Evolutionary conservation across 2,329 filamentous ascomycete genomes (phyloP).

Genomic region (Dendrostoma leiphaemia): DNA sequence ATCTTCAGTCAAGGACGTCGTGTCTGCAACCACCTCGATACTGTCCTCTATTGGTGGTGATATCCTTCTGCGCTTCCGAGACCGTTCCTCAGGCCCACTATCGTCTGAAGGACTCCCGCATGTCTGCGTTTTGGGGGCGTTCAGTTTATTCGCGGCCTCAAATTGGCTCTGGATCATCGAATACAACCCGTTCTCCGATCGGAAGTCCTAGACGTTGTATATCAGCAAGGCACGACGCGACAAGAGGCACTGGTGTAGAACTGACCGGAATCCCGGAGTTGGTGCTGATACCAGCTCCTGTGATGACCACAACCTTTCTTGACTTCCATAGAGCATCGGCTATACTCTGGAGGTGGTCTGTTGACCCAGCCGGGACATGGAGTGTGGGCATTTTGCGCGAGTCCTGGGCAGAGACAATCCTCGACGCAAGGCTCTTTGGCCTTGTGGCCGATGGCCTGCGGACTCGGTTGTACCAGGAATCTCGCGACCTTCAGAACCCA

Average conservation of each 20-base stretch:
- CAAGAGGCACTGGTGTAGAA: background rate
- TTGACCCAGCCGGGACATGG: slow-evolving; percentile 51
- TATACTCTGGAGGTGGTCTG: slow-evolving; percentile 59
- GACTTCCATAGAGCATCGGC: slow-evolving; percentile 64
- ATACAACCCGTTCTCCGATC: slow-evolving; percentile 70
- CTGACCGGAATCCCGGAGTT: slow-evolving; percentile 73
- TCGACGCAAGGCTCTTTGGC: background rate
- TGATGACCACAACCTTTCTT: slow-evolving; percentile 68
- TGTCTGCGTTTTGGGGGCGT: slow-evolving; percentile 27
- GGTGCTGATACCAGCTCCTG: slow-evolving; percentile 72
- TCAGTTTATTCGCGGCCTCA: slow-evolving; percentile 46
- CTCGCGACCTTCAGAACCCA: background rate
- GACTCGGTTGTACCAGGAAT: background rate
- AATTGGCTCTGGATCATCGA: slow-evolving; percentile 69
- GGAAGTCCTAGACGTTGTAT: slow-evolving; percentile 56
- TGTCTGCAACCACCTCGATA: slow-evolving; percentile 12
- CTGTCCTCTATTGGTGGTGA: slow-evolving; percentile 12
- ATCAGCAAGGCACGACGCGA: slow-evolving; percentile 20
- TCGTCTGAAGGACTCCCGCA: slow-evolving; percentile 28
- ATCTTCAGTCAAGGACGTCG: background rate
- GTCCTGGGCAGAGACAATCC: background rate
- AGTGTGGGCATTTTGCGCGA: slow-evolving; percentile 53
- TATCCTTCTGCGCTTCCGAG: slow-evolving; percentile 22
- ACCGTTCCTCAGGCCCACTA: slow-evolving; percentile 24
- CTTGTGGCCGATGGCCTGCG: background rate